Percentiles rank a stretch among this genome's conserved stretches.
Conservation (phyloP, 768 basidiomycete genomes). For the Tubosaeta sp. region DNA sequence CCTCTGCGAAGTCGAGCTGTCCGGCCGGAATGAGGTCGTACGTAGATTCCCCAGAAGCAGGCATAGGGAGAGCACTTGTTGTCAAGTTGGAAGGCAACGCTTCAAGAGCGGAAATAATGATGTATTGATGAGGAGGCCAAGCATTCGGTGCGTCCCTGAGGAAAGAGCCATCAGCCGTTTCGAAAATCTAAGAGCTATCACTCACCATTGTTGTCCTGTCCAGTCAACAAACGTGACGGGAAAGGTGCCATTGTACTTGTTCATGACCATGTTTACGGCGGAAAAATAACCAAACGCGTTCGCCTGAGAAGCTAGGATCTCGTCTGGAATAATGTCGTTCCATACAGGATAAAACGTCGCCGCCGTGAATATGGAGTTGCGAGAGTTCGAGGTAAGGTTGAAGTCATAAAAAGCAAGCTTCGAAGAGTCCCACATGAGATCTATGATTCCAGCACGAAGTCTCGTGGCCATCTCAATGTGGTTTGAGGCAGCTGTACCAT, state of each 20-base stretch:
- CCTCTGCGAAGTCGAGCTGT: constrained; percentile 78
- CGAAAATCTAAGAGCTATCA: neutral
- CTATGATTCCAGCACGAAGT: constrained; percentile 69
- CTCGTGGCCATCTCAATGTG: constrained; percentile 56
- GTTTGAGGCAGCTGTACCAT: constrained; percentile 38
- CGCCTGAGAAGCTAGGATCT: constrained; percentile 50
- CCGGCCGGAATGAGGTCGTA: constrained; percentile 70
- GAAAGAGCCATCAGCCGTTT: neutral
- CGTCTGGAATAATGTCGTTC: constrained; percentile 78
- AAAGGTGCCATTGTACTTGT: constrained; percentile 84
- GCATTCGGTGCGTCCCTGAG: constrained; percentile 80
- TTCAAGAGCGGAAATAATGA: constrained; percentile 71
- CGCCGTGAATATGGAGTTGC: constrained; percentile 62
- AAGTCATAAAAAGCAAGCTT: constrained; percentile 94
- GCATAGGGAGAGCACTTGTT: constrained; percentile 48
- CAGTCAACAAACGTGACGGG: constrained; percentile 70
- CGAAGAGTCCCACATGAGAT: constrained; percentile 78
- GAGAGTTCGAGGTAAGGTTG: constrained; percentile 63
- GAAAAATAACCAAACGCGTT: constrained; percentile 74
- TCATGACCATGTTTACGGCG: constrained; percentile 70
- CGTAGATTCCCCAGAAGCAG: constrained; percentile 47
- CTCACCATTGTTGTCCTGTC: constrained; percentile 78
- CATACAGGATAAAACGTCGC: constrained; percentile 85
- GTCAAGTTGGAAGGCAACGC: constrained; percentile 73
- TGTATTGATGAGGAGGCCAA: constrained; percentile 87